Percentiles rank a stretch among this genome's conserved stretches.
phyloP scores from a whole-genome alignment of 2,329 filamentous ascomycete genomes.

The Aspergillus luchuensis region DNA sequence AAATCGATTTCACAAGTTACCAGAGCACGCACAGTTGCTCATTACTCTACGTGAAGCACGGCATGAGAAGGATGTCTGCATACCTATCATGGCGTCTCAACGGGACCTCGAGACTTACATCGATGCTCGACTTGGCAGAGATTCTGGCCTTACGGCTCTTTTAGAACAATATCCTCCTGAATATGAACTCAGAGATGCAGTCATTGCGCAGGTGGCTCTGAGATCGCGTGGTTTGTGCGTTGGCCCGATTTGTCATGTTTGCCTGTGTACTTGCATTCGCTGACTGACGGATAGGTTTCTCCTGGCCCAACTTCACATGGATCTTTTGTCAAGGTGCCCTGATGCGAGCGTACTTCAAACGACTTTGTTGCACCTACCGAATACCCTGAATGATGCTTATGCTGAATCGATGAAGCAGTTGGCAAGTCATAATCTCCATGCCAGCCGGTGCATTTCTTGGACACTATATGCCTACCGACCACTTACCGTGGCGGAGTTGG shows the following conservation, averaged over 20 bases:
- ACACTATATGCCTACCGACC: slow-evolving; percentile 29
- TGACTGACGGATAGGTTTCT: slow-evolving; percentile 27
- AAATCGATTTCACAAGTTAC: slow-evolving; percentile 34
- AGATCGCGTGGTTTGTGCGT: too few species aligned
- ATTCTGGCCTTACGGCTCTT: too few species aligned
- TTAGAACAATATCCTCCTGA: too few species aligned
- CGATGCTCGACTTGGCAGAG: slow-evolving; percentile 9
- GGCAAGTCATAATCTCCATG: slow-evolving; percentile 24
- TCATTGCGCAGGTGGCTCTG: too few species aligned
- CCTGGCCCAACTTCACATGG: slow-evolving; percentile 32
- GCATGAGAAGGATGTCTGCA: slow-evolving; percentile 14
- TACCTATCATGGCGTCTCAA: slow-evolving; percentile 18
- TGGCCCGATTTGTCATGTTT: slow-evolving; percentile 21
- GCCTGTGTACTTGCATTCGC: background rate
- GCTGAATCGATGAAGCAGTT: slow-evolving; percentile 35
- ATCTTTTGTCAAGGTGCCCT: slow-evolving; percentile 27
- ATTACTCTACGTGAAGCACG: slow-evolving; percentile 30
- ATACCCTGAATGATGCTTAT: slow-evolving; percentile 33
- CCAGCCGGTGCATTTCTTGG: slow-evolving; percentile 32
- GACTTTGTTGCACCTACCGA: slow-evolving; percentile 28
- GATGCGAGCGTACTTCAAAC: slow-evolving; percentile 25
- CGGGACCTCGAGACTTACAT: slow-evolving; percentile 27
- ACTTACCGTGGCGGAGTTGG: slow-evolving; percentile 29
- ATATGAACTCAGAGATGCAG: too few species aligned
- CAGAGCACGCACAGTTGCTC: slow-evolving; percentile 34